Evolutionary conservation across 1,284 basidiomycete species (phyloP).

Genomic region (Fomitiporia mediterranea): DNA sequence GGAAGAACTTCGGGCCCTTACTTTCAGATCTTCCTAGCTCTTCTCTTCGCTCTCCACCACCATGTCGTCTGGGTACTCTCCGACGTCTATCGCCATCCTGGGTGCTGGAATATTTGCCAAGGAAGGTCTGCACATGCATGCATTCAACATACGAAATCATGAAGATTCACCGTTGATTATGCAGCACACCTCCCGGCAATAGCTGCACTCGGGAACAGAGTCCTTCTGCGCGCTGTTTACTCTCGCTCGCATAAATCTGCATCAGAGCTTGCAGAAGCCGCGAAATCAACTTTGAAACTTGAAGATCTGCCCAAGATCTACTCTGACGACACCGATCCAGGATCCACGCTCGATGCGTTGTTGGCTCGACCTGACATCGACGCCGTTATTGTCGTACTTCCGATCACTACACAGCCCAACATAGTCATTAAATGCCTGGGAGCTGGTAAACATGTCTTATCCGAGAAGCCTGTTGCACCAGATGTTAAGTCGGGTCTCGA

Average conservation of each 20-base stretch:
- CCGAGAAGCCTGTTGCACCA: conserved; percentile 81
- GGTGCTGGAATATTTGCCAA: conserved; percentile 72
- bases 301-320: conserved; percentile 45
- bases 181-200: conserved; percentile 71
- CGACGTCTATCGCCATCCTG: conserved; percentile 55
- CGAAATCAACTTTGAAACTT: conserved; percentile 40
- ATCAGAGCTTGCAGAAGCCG: conserved; percentile 43
- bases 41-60: conserved; percentile 11
- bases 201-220: conserved; percentile 40
- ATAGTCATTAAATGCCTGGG: conserved; percentile 57
- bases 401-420: conserved; percentile 69
- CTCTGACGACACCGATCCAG: conserved; percentile 50
- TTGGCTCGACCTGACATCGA: conserved; percentile 62
- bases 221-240: conserved; percentile 67
- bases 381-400: conserved; percentile 72
- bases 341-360: conserved; percentile 53
- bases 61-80: conserved; percentile 8
- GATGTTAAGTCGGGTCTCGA: conserved; percentile 59
- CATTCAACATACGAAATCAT: neutral
- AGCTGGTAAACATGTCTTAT: conserved; percentile 82
- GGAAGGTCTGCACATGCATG: conserved; percentile 42
- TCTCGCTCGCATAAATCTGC: conserved; percentile 71
- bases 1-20: neutral
- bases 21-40: neutral
- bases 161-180: conserved; percentile 31